Percentiles rank a stretch among this genome's conserved stretches.
Conservation (phyloP, 768 basidiomycete species). For the Leccinum ochraceum region DNA sequence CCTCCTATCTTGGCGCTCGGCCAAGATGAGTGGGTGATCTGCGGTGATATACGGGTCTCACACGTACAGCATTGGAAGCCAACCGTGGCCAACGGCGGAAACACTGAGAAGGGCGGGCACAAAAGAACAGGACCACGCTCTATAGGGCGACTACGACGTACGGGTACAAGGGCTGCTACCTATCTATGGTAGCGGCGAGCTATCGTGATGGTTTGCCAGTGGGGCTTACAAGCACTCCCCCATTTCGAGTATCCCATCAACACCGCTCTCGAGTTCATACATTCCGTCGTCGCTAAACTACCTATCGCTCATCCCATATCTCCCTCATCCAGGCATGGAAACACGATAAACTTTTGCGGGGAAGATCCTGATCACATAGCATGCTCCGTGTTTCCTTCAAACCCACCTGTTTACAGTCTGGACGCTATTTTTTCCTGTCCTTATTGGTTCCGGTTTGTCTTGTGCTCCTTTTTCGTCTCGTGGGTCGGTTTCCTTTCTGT, state of each 20-base stretch:
- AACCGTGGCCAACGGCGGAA: too few relatives aligned
- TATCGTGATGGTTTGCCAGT: too few relatives aligned
- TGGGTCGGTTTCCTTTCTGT: constrained; percentile 24
- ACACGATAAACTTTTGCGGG: constrained; percentile 43
- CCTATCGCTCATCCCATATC: constrained; percentile 40
- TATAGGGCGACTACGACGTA: too few relatives aligned
- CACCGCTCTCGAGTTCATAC: constrained; percentile 38
- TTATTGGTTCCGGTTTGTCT: constrained; percentile 2
- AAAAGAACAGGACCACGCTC: too few relatives aligned
- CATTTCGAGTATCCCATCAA: constrained; percentile 32
- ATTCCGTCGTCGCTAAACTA: constrained; percentile 40
- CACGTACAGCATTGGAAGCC: constrained; percentile 28
- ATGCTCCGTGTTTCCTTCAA: not conserved
- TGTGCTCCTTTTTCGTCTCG: constrained; percentile 14
- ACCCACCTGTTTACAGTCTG: not conserved
- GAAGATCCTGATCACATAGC: constrained; percentile 24
- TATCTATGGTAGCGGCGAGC: too few relatives aligned
- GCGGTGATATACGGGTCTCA: constrained; percentile 32
- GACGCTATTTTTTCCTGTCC: constrained; percentile 1
- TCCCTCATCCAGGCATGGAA: constrained; percentile 49
- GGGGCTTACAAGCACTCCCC: constrained; percentile 10
- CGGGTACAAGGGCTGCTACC: too few relatives aligned
- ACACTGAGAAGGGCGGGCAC: too few relatives aligned
- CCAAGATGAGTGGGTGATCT: constrained; percentile 41
- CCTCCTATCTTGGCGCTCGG: constrained; percentile 60